Base-by-base conservation (phyloP, 208 protist genomes). In the Trypanosoma boissoni region DNA sequence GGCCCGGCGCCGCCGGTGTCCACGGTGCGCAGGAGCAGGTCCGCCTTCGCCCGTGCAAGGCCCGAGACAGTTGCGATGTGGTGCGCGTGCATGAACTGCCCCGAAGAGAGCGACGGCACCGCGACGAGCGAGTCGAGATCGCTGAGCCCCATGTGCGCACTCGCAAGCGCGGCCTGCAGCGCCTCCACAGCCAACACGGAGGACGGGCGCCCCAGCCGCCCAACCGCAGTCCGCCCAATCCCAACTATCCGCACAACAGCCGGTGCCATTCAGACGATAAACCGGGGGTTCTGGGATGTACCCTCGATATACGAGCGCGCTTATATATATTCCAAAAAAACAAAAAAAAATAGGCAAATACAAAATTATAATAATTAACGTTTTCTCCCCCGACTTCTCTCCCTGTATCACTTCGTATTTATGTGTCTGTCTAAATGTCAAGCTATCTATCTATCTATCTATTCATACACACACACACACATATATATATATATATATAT, bases 41-140 rank as follows among this genome's bases (percentile, higher is more conserved):
- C 55, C 3, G 63, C 59, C 21, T 81, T 88, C 18, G 32, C 60
- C 7, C 39, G 27, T 2, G 66, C 64, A 24, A 88, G 49, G 3
- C 72, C 70, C 16, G 74, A 64, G 7, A 68, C 52, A 8, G 84
- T 88, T 24, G 75, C 80, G 4, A 91, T 54, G 68, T 78, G 78
- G 64, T 91, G 84, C 3, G 80, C 80, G 39, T 78, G 72, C 84
- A 91, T 91, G 23, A 91, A 88, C 29, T 86, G 80, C 1, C 59
- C 70, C 0, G 79, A 70, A 12, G 86, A 77, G 14, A 95, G 62
- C 4, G 86, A 95, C 7, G 86, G 86, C 3, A 86, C 76, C 9
- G 86, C 83, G n/a, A 95, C 67, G 14, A 95, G 73, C 1, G 58
- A 81, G 16, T 76, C 79, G 3, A 95, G 29, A 37, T 93, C 73